These are phyloP conservation scores for Hemisphaericaspora xylofermentans DNA, from an alignment of 1,139 yeast genomes.

Conservation along the genomic window DNA sequence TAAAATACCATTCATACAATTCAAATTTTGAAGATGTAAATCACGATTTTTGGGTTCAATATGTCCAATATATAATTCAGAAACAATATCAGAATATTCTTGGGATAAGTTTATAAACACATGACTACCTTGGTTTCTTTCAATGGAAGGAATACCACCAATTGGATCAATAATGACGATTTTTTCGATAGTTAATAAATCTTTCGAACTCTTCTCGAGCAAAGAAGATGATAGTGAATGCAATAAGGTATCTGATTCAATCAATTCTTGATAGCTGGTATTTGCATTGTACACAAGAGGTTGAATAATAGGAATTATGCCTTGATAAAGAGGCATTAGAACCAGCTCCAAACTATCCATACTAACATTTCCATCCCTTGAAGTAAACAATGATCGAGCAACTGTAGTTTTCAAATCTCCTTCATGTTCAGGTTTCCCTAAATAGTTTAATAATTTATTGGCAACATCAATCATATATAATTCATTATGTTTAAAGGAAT, in stretches of 20 bases:
- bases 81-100: slow-evolving; percentile 65
- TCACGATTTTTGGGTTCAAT: slow-evolving; percentile 45
- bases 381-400: slow-evolving; percentile 29
- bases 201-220: slow-evolving; percentile 18
- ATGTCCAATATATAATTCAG: slow-evolving; percentile 61
- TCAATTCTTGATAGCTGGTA: slow-evolving; percentile 29
- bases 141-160: slow-evolving; percentile 91
- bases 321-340: slow-evolving; percentile 44
- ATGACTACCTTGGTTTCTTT: slow-evolving; percentile 79
- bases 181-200: slow-evolving; percentile 68
- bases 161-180: slow-evolving; percentile 71
- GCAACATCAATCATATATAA: slow-evolving; percentile 34
- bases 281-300: slow-evolving; percentile 52
- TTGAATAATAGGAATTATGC: slow-evolving; percentile 57
- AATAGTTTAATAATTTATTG: slow-evolving; percentile 27
- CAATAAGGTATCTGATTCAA: slow-evolving; percentile 35
- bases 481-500: slow-evolving; percentile 34
- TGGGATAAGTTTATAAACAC: slow-evolving; percentile 84
- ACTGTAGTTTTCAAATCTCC: slow-evolving; percentile 27
- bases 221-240: slow-evolving; percentile 28
- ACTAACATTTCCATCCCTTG: slow-evolving; percentile 12
- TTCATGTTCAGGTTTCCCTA: slow-evolving; percentile 26
- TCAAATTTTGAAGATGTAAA: slow-evolving; percentile 54
- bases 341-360: slow-evolving; percentile 34
- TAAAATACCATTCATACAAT: slow-evolving; percentile 49